Evolutionary conservation across 352 stramenopile genomes (phyloP), one percentile per base, ranked within the genome.

Genomic region (Globisporangium megalacanthum): DNA sequence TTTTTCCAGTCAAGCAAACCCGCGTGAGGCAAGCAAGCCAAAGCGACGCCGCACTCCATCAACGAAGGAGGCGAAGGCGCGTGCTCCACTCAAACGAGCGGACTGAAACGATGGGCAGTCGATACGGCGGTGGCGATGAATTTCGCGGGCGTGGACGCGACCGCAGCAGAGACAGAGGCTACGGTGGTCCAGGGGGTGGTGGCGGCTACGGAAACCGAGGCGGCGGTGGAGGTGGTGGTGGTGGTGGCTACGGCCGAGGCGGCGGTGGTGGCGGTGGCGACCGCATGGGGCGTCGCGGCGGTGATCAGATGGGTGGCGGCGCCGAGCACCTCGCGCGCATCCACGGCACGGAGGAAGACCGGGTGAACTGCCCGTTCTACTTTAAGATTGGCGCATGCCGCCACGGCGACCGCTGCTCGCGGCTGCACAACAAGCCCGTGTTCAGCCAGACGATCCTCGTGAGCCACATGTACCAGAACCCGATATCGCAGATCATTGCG

Each of bases 351-450:
- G 97, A 99, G 72, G 97, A 99, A 70, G 84, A 95, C 64, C 83
- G 83, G 41, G 92, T 99, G 48, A 99, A 99, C 78, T 99, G 98
- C 74, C 96, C 97, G 49, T 99, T 99, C 75, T 99, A 99, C 77
- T 99, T 99, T 78, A 99, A 99, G 85, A 99, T 99, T 50, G 98
- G 97, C 36, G 97, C 97, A 25, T 99, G 98, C 68, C 87, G 98
- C n/a, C 97, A 99, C 65, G 97, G 96, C 15, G 97, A 99, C 68
- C 89, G 96, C 15, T 99, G 98, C 76, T 98, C 93, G 50, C 88
- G 98, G 42, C 79, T 98, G 63, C 98, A 99, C 70, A 98, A 99
- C 81, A 97, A 97, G 68, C 97, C 97, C 4, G 95, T 98, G 25
- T 99, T 99, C 71, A 98, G 86, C 48, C 96, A 98, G 68, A 99